Evolutionary conservation across 306 rosid genomes (phyloP).

Genomic region (Calophaca sinica): DNA sequence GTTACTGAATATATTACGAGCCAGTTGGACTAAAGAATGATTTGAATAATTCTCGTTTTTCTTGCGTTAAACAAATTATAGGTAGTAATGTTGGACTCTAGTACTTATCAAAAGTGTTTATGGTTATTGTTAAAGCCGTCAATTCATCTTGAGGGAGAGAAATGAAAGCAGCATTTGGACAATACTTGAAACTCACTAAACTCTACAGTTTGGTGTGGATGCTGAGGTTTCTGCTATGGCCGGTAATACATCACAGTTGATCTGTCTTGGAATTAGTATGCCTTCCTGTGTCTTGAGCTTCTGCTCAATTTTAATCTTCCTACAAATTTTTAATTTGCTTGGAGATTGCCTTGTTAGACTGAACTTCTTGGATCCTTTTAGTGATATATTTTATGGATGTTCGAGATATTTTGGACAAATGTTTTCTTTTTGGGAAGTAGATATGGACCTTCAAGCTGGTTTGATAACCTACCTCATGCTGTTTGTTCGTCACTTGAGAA

Average conservation of each 20-base stretch:
- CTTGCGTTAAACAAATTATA: conserved; percentile 34
- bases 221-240: conserved; percentile 38
- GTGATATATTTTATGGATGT: conserved; percentile 31
- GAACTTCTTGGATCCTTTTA: conserved; percentile 41
- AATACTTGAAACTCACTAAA: conserved; percentile 39
- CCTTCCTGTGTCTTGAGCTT: conserved; percentile 25
- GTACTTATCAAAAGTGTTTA: conserved; percentile 28
- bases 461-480: conserved; percentile 13
- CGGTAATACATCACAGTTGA: conserved; percentile 34
- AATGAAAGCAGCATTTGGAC: conserved; percentile 42
- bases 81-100: conserved; percentile 43
- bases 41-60: conserved; percentile 30
- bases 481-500: conserved; percentile 30
- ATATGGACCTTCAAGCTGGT: conserved; percentile 36
- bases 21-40: conserved; percentile 42
- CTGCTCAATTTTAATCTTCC: conserved; percentile 12
- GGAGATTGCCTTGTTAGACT: conserved; percentile 41
- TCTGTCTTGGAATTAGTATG: conserved; percentile 40
- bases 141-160: conserved; percentile 40
- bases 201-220: conserved; percentile 35
- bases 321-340: conserved; percentile 36
- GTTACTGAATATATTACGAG: conserved; percentile 41
- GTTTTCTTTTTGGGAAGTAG: conserved; percentile 23
- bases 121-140: conserved; percentile 32
- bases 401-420: conserved; percentile 7